Conservation (phyloP, 441 rosid species). For the Erodium trifolium region DNA sequence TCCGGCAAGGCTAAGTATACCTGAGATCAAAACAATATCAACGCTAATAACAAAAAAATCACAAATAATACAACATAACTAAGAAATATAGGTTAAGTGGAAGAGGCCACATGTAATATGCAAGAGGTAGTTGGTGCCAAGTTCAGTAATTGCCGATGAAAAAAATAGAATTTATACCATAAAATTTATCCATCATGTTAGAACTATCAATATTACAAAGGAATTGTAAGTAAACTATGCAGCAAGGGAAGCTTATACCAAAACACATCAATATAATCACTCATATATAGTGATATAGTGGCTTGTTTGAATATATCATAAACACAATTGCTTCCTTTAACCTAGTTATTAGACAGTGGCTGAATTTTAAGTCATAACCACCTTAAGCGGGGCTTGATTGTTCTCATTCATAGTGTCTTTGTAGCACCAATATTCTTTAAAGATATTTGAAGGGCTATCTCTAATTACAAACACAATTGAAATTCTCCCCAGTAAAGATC, state of each 20-base stretch:
- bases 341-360: background rate
- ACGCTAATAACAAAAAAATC: slow-evolving; percentile 9
- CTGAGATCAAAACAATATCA: slow-evolving; percentile 37
- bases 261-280: too few species aligned
- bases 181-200: slow-evolving; percentile 7
- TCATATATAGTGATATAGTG: background rate
- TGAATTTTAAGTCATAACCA: background rate
- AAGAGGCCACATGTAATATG: background rate
- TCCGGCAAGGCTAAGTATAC: slow-evolving; percentile 93
- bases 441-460: background rate
- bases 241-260: background rate
- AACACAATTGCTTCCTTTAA: background rate
- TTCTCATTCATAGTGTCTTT: background rate
- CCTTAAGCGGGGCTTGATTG: background rate
- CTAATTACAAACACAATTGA: background rate
- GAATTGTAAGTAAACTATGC: slow-evolving; percentile 3
- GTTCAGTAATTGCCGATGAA: background rate
- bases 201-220: background rate
- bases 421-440: background rate
- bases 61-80: background rate
- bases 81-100: background rate
- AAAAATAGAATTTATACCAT: slow-evolving; percentile 7
- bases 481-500: background rate
- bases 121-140: background rate
- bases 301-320: background rate